These are phyloP conservation scores for Chaetomium strumarium DNA, from an alignment of 2,329 filamentous ascomycete species.

Conservation along the genomic window DNA sequence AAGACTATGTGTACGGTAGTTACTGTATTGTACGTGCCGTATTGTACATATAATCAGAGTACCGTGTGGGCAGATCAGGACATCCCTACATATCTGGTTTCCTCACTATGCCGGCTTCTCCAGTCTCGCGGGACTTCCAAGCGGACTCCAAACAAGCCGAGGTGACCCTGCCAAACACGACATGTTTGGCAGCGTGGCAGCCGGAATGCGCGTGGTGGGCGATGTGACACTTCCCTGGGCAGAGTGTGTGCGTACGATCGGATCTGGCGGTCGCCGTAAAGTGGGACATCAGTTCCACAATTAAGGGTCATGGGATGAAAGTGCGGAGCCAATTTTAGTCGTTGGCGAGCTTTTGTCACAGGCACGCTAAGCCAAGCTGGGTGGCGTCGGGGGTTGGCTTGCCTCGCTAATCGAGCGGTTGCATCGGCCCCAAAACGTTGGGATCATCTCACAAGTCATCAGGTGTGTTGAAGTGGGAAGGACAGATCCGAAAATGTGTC, in stretches of 20 bases:
- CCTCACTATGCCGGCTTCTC: too few relatives aligned
- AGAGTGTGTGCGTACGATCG: slow-evolving; percentile 11
- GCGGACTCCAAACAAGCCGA: too few relatives aligned
- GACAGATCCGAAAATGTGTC: slow-evolving; percentile 19
- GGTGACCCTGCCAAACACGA: slow-evolving; percentile 6
- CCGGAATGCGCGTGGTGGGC: neutral
- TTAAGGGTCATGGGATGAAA: slow-evolving; percentile 21
- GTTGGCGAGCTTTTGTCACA: neutral
- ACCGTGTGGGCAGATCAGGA: too few relatives aligned
- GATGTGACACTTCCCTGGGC: neutral
- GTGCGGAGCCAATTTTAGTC: slow-evolving; percentile 20
- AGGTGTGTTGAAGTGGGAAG: slow-evolving; percentile 1
- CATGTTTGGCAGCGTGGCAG: slow-evolving; percentile 9
- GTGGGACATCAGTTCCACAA: slow-evolving; percentile 1
- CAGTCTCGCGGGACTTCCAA: too few relatives aligned
- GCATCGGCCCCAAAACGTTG: slow-evolving; percentile 18
- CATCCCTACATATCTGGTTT: too few relatives aligned
- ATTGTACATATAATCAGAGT: too few relatives aligned
- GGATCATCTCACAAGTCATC: neutral
- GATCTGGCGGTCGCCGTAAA: slow-evolving; percentile 19
- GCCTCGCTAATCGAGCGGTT: slow-evolving; percentile 27
- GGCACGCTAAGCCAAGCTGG: slow-evolving; percentile 6
- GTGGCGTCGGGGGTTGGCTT: slow-evolving; percentile 10
- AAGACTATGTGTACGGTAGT: too few relatives aligned
- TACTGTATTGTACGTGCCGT: too few relatives aligned